Evolutionary conservation across 192 early-diverging fungal species (phyloP).

Genomic region (Coemansia aciculifera): DNA sequence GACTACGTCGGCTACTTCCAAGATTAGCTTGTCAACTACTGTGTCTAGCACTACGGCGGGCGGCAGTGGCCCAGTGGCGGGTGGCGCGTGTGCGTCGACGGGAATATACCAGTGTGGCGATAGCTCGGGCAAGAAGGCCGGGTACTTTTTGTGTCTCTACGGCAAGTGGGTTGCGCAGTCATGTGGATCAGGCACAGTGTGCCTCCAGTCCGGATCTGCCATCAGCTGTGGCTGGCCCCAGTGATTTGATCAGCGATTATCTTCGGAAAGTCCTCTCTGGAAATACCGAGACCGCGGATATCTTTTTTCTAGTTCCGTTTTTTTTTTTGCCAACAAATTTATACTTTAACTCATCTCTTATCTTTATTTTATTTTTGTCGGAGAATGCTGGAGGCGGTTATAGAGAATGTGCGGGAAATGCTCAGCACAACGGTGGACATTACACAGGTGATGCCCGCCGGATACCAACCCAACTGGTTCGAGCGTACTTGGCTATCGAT

Average conservation of each 20-base stretch:
- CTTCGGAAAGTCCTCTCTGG: not conserved
- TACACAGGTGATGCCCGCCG: slow-evolving; percentile 28
- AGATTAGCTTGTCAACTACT: not conserved
- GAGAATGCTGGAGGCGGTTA: slow-evolving; percentile 13
- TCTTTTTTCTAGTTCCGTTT: not conserved
- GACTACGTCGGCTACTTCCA: not conserved
- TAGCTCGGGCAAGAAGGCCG: slow-evolving; percentile 15
- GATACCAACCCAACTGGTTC: slow-evolving; percentile 44
- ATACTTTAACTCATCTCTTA: not conserved
- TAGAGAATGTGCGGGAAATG: slow-evolving; percentile 36
- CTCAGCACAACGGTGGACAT: slow-evolving; percentile 40
- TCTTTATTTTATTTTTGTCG: not conserved
- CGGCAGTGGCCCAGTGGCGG: slow-evolving; percentile 24
- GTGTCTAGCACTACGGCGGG: slow-evolving; percentile 3
- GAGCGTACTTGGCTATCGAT: slow-evolving; percentile 66
- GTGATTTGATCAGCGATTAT: not conserved
- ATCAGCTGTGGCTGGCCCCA: slow-evolving; percentile 38
- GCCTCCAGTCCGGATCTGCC: slow-evolving; percentile 24
- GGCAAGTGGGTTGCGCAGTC: slow-evolving; percentile 28
- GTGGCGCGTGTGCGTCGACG: slow-evolving; percentile 15
- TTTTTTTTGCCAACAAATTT: slow-evolving; percentile 2
- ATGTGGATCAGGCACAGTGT: slow-evolving; percentile 36
- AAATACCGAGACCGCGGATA: not conserved
- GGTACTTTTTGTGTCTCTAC: slow-evolving; percentile 34
- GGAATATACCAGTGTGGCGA: slow-evolving; percentile 27